Base-by-base conservation (phyloP, 805 yeast genomes). In the Candida silvatica region DNA sequence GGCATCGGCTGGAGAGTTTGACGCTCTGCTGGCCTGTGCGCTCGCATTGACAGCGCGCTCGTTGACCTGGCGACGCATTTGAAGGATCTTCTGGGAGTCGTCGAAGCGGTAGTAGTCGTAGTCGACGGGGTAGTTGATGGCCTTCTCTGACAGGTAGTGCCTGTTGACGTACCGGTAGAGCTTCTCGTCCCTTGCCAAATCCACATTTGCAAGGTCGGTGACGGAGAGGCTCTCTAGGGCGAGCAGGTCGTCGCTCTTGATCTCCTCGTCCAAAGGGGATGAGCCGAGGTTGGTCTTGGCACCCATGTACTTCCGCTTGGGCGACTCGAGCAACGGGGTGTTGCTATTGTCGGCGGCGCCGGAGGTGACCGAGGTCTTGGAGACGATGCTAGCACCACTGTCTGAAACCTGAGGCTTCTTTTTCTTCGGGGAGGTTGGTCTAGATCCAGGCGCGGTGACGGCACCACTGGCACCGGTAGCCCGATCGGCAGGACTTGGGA, bases 101-200 rank as follows among this genome's bases (percentile, higher is more conserved):
- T 38, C 42, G 18, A 44, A 40, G 6, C 42, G 35, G 9, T 32
- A 31, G 16, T 45, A 48, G 22, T 54, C 52, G 26, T 43, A 55
- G 3, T 36, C 55, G 25, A 68, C 64, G 0, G 71, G 71, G 35
- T 62, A 67, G 36, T 67, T 66, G 34, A 59, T 50, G 37, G 59
- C 62, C 2, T 33, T 40, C 1, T 63, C 64, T 27, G 52, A 50
- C 5, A 69, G 59, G 28, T 57, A 50, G 15, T 56, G 60, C 6
- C 44, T 43, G 37, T 54, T 59, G 2, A 58, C 67, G 32, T 43
- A 47, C 15, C 38, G 44, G 36, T 61, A 68, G 2, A 61, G 39
- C 15, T 45, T 47, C 4, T 61, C 62, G 39, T 66, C 71, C 33
- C 39, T 42, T 0, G 47, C 44, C 32, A 59, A 58, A 8, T 62